Base-by-base conservation (phyloP, 371 early-diverging fungal genomes). In the Apophysomyces trapeziformis region DNA sequence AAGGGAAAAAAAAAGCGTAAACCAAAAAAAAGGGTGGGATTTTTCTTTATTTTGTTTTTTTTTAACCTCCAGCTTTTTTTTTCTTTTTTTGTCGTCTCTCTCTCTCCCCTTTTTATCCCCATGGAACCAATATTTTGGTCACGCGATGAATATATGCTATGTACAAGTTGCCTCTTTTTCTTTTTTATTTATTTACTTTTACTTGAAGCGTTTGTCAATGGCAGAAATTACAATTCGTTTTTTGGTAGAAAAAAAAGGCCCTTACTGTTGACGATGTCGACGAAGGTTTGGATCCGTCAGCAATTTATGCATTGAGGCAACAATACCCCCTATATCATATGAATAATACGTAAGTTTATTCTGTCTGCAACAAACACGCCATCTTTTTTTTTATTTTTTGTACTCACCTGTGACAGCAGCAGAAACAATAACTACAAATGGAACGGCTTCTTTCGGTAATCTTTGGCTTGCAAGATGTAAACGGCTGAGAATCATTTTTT, bases 391-490 rank as follows among this genome's bases (percentile, higher is more conserved):
- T 35, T 11, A n/a, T 12, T 46, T 38, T 36, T 8, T 50, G 54
- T 50, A 50, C 57, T 37, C 61, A 67, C 71, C 64, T 44, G 71
- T 64, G 5, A 70, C 14, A 47, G 57, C 71, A 26, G 61, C 43
- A 11, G 66, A 57, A 1, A 70, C 71, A 61, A 64, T 47, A 21
- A 57, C 38, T 7, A 67, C 32, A 32, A 70, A 47, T 45, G 67
- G 66, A 38, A 44, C 21, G 16, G 64, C 71, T 39, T 70, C 71
- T 46, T 60, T 63, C 13, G 71, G 71, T n/a, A 67, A 7, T n/a
- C 54, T 64, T 26, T 58, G 60, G 9, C 38, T 35, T 21, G 58
- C 65, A 14, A 65, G 44, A 57, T 57, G 57, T 39, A 64, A 16
- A 57, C 58, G 64, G n/a, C 58, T 58, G 18, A 64, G 21, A 50